phyloP scores from a whole-genome alignment of 768 basidiomycete genomes.

The Gautieria morchelliformis region DNA sequence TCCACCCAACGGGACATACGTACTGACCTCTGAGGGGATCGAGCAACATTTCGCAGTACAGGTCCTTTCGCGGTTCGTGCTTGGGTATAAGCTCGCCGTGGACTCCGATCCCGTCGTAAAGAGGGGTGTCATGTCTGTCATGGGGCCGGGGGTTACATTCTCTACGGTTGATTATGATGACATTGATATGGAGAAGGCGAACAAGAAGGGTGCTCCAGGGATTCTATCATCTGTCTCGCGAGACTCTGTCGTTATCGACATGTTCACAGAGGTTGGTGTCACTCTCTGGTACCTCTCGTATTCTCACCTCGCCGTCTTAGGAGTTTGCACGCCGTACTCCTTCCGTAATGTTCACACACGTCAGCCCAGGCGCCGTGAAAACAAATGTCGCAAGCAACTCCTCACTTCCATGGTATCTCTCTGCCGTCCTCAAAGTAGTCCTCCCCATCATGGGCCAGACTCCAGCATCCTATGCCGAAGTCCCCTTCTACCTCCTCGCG shows the following conservation, averaged over 20 bases:
- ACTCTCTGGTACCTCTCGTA: neutral
- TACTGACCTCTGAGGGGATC: neutral
- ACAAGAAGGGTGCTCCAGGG: neutral
- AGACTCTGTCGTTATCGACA: constrained; percentile 3
- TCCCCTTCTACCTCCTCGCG: constrained; percentile 4
- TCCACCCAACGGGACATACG: neutral
- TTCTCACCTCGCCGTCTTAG: constrained; percentile 1
- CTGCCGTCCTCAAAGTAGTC: neutral
- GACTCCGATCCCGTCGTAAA: neutral
- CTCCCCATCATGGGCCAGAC: neutral
- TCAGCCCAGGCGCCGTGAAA: constrained; percentile 32
- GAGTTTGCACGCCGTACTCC: constrained; percentile 33
- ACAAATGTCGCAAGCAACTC: constrained; percentile 23
- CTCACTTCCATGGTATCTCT: constrained; percentile 12
- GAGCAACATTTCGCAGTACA: constrained; percentile 8
- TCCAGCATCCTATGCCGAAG: constrained; percentile 3
- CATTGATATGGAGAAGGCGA: neutral
- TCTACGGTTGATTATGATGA: neutral
- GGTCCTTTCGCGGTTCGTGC: constrained; percentile 4
- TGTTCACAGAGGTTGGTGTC: neutral
- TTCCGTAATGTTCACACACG: constrained; percentile 34
- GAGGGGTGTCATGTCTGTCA: constrained; percentile 1
- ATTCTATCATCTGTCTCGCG: neutral
- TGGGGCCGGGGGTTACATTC: neutral
- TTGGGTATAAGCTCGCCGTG: neutral